A percentile compares a stretch with the other conserved stretches of the same genome.
phyloP scores from a whole-genome alignment of 768 basidiomycete species.

The Leccinum olivaceopallidum region DNA sequence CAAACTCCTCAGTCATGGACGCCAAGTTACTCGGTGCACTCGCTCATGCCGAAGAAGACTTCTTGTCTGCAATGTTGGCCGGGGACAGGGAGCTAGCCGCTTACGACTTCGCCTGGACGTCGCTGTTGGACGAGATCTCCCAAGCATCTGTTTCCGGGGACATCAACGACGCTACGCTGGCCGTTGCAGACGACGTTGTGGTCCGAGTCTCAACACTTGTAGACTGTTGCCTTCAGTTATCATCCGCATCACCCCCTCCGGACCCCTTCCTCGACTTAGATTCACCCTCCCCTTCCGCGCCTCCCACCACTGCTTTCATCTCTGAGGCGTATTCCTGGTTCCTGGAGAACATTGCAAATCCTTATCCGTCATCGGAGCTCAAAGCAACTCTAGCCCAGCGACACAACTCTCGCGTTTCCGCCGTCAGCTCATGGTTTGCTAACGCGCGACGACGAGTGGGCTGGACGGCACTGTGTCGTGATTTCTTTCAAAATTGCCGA shows the following conservation, averaged over 20 bases:
- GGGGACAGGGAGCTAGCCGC: not conserved
- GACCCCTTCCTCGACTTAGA: not conserved
- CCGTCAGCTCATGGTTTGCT: slow-evolving; percentile 48
- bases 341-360: slow-evolving; percentile 45
- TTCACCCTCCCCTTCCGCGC: not conserved
- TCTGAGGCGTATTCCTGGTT: slow-evolving; percentile 42
- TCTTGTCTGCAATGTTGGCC: not conserved
- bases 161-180: not conserved
- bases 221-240: not conserved
- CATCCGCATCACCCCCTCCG: not conserved
- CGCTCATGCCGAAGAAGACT: not conserved
- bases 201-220: not conserved
- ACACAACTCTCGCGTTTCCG: slow-evolving; percentile 25
- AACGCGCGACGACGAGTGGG: slow-evolving; percentile 49
- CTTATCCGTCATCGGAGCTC: slow-evolving; percentile 42
- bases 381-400: slow-evolving; percentile 29
- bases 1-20: too few species aligned
- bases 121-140: not conserved
- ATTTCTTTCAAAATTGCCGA: slow-evolving; percentile 22
- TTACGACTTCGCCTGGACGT: not conserved
- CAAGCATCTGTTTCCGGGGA: not conserved
- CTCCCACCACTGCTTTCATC: not conserved
- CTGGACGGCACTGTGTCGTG: slow-evolving; percentile 44
- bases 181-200: not conserved
- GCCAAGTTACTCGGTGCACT: too few species aligned